Base-by-base conservation (phyloP, 768 basidiomycete genomes). In the Tricholoma matsutake region DNA sequence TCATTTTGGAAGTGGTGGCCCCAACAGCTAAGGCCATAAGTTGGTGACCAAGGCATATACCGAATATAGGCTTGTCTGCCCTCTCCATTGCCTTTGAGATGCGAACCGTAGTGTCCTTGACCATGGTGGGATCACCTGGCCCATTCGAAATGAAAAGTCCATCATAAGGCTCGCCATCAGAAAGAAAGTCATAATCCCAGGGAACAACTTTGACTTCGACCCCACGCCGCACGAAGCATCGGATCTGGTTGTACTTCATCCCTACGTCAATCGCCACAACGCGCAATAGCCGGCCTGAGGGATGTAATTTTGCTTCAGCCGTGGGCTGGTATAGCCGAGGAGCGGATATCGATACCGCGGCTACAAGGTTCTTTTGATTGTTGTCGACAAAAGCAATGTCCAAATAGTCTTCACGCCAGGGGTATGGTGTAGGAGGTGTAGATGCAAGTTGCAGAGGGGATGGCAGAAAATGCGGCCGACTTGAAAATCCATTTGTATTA, bases 211-310 rank as follows among this genome's bases (percentile, higher is more conserved):
- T 98, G 71, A 98, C 81, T 73, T 98, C 94, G 35, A 98, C 86
- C 54, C 97, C 97, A 34, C 97, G 89, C 37, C 86, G 81, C 45
- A 85, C 86, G 78, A 99, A 98, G 79, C 97, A 99, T 34, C 97
- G 85, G 67, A 98, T 95, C 75, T 99, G 97, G 75, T 98, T 98
- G 80, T 92, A 97, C 76, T 99, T 99, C 93, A 98, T 98, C n/a
- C 97, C 97, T 55, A 98, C 96, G 72, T 99, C 97, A 61, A 98
- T 77, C 5, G 94, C 94, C 14, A 99, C 70, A 29, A 99, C 84
- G 62, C 97, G 90, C 31, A 98, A 71, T 0, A 85, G 76, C 54
- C 95, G 86, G 31, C 91, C 92, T 1, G 86, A 87, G 2, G 92
- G 90, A 70, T 97, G 92, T 34, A 85, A 71, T 57, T 78, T 83